phyloP scores from a whole-genome alignment of 768 basidiomycete genomes.

The Leccinum broughii region DNA sequence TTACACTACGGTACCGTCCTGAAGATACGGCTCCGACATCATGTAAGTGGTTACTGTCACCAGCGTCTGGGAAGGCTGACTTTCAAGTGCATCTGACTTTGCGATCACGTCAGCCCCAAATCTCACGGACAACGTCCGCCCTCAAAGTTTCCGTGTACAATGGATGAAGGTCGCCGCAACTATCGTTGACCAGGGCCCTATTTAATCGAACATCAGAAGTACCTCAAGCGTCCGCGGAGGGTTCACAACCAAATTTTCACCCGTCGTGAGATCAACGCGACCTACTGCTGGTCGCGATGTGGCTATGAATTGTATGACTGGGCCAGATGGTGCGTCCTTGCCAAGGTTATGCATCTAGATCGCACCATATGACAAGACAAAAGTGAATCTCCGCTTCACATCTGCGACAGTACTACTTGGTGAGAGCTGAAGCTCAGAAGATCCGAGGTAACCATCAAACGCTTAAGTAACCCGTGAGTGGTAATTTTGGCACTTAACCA shows the following conservation, averaged over 20 bases:
- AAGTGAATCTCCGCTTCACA: not conserved
- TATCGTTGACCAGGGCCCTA: not conserved
- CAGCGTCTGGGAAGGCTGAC: not conserved
- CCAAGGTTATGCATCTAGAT: not conserved
- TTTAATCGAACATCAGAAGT: not conserved
- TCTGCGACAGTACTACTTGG: not conserved
- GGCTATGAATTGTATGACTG: not conserved
- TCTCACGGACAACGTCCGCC: not conserved
- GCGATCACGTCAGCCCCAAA: not conserved
- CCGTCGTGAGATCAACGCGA: not conserved
- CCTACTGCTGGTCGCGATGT: not conserved
- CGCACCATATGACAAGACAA: not conserved
- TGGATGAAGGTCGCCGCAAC: not conserved
- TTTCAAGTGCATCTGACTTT: too few relatives aligned
- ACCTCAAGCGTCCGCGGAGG: not conserved
- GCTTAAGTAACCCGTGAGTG: not conserved
- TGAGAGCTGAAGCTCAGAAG: not conserved
- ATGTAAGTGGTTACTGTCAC: not conserved
- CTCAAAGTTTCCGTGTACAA: not conserved
- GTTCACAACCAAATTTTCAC: not conserved
- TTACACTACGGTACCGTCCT: too few relatives aligned
- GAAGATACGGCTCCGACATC: not conserved
- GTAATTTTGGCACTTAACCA: not conserved
- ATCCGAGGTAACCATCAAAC: not conserved
- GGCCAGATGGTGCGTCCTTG: not conserved